A percentile compares a stretch with the other conserved stretches of the same genome.
Conservation (phyloP, 768 basidiomycete genomes). For the Pisolithus sp. region DNA sequence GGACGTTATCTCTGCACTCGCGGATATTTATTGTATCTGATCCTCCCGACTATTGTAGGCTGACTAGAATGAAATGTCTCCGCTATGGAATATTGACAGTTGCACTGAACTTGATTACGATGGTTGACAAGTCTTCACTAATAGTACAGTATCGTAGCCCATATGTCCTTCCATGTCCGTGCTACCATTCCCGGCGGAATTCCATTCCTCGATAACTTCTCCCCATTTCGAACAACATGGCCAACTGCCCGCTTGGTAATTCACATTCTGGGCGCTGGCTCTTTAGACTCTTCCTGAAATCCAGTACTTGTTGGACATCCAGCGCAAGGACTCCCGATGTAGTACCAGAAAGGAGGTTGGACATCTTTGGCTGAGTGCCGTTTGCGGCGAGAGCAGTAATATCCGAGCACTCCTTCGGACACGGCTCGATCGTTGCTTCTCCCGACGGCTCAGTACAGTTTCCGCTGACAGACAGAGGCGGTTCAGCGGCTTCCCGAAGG, state of each 20-base stretch:
- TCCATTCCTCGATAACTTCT: constrained; percentile 14
- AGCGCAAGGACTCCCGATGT: constrained; percentile 7
- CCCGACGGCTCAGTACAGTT: neutral
- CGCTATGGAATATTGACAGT: too few relatives aligned
- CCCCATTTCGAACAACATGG: constrained; percentile 16
- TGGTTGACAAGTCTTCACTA: too few relatives aligned
- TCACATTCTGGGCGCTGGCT: neutral
- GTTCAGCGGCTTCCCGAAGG: too few relatives aligned
- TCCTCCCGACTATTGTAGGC: too few relatives aligned
- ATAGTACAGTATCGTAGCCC: neutral
- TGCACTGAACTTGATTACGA: too few relatives aligned
- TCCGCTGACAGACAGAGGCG: too few relatives aligned
- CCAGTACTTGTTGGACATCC: constrained; percentile 13
- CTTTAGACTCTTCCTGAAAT: constrained; percentile 8
- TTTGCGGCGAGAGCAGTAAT: constrained; percentile 9
- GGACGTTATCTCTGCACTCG: too few relatives aligned
- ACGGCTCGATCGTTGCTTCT: neutral
- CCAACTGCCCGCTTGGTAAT: constrained; percentile 6
- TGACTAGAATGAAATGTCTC: too few relatives aligned
- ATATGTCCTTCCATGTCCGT: neutral
- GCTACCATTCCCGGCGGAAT: constrained; percentile 23
- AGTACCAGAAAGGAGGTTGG: neutral
- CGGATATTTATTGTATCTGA: too few relatives aligned
- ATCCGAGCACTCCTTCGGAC: too few relatives aligned
- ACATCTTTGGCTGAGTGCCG: neutral